A percentile compares a stretch with the other conserved stretches of the same genome.
phyloP scores from a whole-genome alignment of 2,329 filamentous ascomycete genomes.

The Clarireedia homoeocarpa region DNA sequence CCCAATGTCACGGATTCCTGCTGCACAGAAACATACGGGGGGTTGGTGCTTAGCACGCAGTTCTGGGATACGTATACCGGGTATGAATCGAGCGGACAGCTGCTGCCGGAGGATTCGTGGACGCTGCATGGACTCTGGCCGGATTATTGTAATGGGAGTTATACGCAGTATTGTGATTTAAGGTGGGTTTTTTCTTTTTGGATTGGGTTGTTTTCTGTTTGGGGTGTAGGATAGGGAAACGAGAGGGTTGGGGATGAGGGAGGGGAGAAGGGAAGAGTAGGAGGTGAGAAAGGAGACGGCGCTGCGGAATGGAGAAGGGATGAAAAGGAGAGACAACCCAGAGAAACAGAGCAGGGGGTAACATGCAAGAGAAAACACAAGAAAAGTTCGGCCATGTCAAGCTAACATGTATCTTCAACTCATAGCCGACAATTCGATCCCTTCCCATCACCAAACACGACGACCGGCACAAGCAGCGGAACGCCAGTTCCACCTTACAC shows the following conservation, averaged over 20 bases:
- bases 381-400: background rate
- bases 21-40: slow-evolving; percentile 58
- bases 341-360: too few species aligned
- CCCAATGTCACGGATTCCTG: slow-evolving; percentile 48
- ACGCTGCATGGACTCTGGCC: slow-evolving; percentile 38
- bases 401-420: background rate
- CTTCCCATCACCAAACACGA: slow-evolving; percentile 53
- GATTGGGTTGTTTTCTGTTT: background rate
- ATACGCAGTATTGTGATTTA: slow-evolving; percentile 61
- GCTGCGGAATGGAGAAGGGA: background rate
- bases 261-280: background rate
- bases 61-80: slow-evolving; percentile 60
- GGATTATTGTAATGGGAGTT: slow-evolving; percentile 47
- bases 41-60: slow-evolving; percentile 53
- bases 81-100: slow-evolving; percentile 47
- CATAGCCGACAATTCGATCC: slow-evolving; percentile 55
- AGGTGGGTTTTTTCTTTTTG: slow-evolving; percentile 20
- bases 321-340: too few species aligned
- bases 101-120: slow-evolving; percentile 49
- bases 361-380: background rate
- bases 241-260: background rate
- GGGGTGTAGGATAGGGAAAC: background rate
- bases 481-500: slow-evolving; percentile 49
- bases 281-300: background rate
- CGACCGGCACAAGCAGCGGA: slow-evolving; percentile 42